Evolutionary conservation across 164 flowering plant genomes (phyloP), one percentile per base, ranked within the genome.

Genomic region (Litsea cubeba): DNA sequence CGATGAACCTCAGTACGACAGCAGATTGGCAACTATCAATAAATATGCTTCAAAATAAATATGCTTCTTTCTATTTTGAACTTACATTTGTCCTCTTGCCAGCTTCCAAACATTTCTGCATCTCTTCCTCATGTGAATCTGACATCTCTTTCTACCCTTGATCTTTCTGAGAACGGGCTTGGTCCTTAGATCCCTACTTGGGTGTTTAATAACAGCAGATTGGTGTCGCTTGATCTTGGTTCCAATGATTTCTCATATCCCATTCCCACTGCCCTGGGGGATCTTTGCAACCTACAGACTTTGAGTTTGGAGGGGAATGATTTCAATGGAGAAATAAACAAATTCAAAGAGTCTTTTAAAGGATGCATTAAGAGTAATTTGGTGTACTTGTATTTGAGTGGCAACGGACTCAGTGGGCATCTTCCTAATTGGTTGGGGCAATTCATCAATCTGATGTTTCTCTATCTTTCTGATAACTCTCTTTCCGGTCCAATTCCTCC

Each of bases 71-170:
- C 23, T 20, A 1, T 68, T 15, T 20, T 10, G 5, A 22, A 35
- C n/a, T 68, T 68, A 18, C 25, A 12, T 3, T 40, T 68, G 12
- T 6, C 25, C 22, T 2, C 0, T 20, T 68, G 54, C n/a, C 1
- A 32, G 2, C 23, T 68, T 26, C 25, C 18, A 14, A 68, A 32
- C 12, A 0, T 35, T 20, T 22, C 24, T 40, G 4, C 25, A 4
- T 68, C 70, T 7, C 70, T 68, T 68, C 51, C 51, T 5, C n/a
- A 68, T 20, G 51, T 40, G 12, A 68, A 68, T 68, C 40, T 68
- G 17, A 68, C 70, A 35, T 40, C 51, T 40, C 70, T 68, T n/a
- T 10, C 24, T 10, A 8, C 20, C 22, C 70, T 68, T 11, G 51
- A 68, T 68, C 70, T 68, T 40, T 68, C 70, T 2, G 5, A 1